Evolutionary conservation across 371 early-diverging fungal genomes (phyloP).

Genomic region (Mortierella sp.): DNA sequence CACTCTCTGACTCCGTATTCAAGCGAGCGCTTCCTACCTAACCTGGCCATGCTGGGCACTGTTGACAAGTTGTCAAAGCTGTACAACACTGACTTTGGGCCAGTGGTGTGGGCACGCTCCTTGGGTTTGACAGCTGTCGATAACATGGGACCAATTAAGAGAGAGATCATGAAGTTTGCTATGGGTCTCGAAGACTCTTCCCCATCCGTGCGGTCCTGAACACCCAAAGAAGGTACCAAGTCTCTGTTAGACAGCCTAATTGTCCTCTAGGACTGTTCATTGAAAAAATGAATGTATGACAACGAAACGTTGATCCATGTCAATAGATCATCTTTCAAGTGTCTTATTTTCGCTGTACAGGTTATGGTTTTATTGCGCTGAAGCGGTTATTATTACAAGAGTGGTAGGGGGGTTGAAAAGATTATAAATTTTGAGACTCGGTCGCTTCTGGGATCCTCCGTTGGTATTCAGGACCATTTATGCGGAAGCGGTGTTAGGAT

Average conservation of each 20-base stretch:
- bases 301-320: too few relatives aligned
- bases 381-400: too few relatives aligned
- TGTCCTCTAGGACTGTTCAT: too few relatives aligned
- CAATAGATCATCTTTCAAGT: too few relatives aligned
- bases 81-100: slow-evolving; percentile 74
- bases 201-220: slow-evolving; percentile 1
- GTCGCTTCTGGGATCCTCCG: too few relatives aligned
- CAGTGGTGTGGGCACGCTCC: slow-evolving; percentile 74
- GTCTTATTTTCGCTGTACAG: too few relatives aligned
- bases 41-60: slow-evolving; percentile 85
- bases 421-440: too few relatives aligned
- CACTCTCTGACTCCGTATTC: slow-evolving; percentile 79
- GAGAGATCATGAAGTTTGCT: slow-evolving; percentile 71
- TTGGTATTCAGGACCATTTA: too few relatives aligned
- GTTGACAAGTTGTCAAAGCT: slow-evolving; percentile 84
- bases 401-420: too few relatives aligned
- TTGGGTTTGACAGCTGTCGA: slow-evolving; percentile 75
- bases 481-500: not conserved
- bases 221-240: not conserved
- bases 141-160: slow-evolving; percentile 68
- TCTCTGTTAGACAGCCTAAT: not conserved
- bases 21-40: slow-evolving; percentile 78
- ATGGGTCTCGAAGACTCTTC: slow-evolving; percentile 65
- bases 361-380: too few relatives aligned
- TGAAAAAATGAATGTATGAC: too few relatives aligned